phyloP scores from a whole-genome alignment of 202 grass and related monocot species.

The Saccharum hybrid region DNA sequence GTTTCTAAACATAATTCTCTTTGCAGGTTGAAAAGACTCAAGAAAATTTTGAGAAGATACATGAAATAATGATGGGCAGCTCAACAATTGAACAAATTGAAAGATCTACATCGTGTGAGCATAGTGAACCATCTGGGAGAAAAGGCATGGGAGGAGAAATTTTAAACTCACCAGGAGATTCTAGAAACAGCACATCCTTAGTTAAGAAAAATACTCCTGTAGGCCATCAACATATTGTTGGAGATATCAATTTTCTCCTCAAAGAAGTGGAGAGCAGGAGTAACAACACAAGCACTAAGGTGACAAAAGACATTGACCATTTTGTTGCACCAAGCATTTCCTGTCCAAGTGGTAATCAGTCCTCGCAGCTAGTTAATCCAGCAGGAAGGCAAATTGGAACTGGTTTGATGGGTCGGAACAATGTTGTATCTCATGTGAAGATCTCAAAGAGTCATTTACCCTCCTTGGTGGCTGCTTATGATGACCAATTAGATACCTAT shows the following conservation, averaged over 20 bases:
- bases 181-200: constrained; percentile 31
- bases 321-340: constrained; percentile 46
- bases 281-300: constrained; percentile 37
- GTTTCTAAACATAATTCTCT: constrained; percentile 26
- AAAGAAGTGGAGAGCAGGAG: constrained; percentile 79
- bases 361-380: constrained; percentile 46
- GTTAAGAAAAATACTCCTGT: constrained; percentile 55
- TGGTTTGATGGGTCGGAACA: constrained; percentile 52
- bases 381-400: constrained; percentile 44
- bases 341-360: constrained; percentile 31
- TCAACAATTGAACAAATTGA: constrained; percentile 45
- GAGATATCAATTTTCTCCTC: constrained; percentile 83
- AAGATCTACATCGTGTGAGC: constrained; percentile 20
- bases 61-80: constrained; percentile 73
- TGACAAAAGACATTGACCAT: constrained; percentile 33
- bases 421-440: constrained; percentile 58
- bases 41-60: constrained; percentile 75
- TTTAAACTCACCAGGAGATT: constrained; percentile 46
- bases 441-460: constrained; percentile 75
- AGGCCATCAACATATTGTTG: constrained; percentile 68
- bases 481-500: constrained; percentile 75
- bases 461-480: constrained; percentile 79
- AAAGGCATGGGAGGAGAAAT: constrained; percentile 36
- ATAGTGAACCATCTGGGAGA: constrained; percentile 46
- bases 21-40: constrained; percentile 80